Evolutionary conservation across 768 basidiomycete genomes (phyloP).

Genomic region (Inosperma sp.): DNA sequence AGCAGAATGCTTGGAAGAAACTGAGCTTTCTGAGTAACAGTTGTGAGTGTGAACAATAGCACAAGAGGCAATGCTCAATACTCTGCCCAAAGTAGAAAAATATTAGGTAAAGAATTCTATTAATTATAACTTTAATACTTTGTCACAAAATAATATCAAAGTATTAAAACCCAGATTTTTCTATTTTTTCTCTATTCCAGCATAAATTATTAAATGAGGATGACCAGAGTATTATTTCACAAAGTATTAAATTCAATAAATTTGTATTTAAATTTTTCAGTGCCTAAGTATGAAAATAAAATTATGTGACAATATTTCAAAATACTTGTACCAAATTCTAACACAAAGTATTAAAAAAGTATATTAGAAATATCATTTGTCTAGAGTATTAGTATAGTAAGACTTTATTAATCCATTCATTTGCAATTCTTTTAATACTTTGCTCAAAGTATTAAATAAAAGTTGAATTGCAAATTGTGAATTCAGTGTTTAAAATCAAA

Average conservation of each 20-base stretch:
- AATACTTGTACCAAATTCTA: neutral
- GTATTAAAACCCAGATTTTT: neutral
- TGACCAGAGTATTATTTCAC: neutral
- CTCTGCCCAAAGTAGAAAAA: neutral
- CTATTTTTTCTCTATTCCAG: neutral
- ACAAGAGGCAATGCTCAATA: constrained; percentile 3
- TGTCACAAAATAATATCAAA: neutral
- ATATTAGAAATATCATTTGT: neutral
- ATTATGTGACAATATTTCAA: neutral
- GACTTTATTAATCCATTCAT: neutral
- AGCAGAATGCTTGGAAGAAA: too few relatives aligned
- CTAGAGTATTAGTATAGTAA: neutral
- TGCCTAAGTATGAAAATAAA: neutral
- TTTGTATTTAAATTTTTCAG: neutral
- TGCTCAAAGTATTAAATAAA: neutral
- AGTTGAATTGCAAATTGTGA: too few relatives aligned
- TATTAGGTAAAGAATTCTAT: constrained; percentile 2
- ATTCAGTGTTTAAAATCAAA: too few relatives aligned
- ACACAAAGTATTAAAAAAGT: neutral
- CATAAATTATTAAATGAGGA: neutral
- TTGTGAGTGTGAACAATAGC: too few relatives aligned
- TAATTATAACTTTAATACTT: neutral
- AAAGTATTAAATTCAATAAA: neutral
- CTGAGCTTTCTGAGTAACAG: too few relatives aligned
- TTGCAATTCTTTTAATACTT: constrained; percentile 1